phyloP scores from a whole-genome alignment of 345 rosid species.

The Acer campestre region DNA sequence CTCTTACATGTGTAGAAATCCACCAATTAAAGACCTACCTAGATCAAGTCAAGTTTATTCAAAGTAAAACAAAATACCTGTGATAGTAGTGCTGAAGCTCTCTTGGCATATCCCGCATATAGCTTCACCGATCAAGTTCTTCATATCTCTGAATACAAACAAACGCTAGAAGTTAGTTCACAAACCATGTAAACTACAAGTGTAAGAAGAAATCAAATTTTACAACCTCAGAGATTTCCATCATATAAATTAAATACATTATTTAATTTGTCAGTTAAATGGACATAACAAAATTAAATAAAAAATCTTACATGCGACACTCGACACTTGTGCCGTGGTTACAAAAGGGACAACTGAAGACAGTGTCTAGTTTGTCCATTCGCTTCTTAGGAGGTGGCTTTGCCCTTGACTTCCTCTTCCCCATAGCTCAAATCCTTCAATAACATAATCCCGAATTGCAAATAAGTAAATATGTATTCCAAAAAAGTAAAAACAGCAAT shows the following conservation, averaged over 20 bases:
- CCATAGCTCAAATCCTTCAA: constrained; percentile 54
- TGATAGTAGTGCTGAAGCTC: constrained; percentile 78
- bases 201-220: background rate
- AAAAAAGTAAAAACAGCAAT: background rate
- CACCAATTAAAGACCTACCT: background rate
- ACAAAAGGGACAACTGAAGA: constrained; percentile 96
- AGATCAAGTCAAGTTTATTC: background rate
- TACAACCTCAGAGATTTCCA: background rate
- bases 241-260: background rate
- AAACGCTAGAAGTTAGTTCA: background rate
- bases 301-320: constrained; percentile 63
- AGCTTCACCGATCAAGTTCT: constrained; percentile 81
- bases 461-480: background rate
- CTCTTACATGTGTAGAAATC: background rate
- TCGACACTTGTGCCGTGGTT: constrained; percentile 93
- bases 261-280: background rate
- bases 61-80: constrained; percentile 49
- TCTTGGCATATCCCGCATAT: constrained; percentile 83
- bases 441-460: background rate
- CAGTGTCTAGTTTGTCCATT: constrained; percentile 93
- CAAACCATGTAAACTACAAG: background rate
- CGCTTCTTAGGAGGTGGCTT: constrained; percentile 94
- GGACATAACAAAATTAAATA: background rate
- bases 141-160: constrained; percentile 74
- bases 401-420: constrained; percentile 95